phyloP scores from a whole-genome alignment of 257 asterid genomes.

The Voacanga thouarsii region DNA sequence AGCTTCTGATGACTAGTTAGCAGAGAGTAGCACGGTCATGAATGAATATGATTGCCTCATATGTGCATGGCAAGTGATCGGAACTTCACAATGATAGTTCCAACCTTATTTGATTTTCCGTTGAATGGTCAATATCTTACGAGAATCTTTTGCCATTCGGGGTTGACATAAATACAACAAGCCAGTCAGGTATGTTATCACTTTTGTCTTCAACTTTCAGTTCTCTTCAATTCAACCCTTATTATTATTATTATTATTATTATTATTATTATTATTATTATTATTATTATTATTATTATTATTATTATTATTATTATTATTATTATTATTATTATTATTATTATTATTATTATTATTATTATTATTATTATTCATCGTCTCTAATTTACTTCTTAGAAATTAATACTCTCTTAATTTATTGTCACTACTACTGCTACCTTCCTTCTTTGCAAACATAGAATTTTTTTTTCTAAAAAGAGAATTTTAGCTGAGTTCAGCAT shows the following conservation, averaged over 20 bases:
- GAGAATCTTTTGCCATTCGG: slow-evolving; percentile 66
- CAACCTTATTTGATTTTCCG: slow-evolving; percentile 50
- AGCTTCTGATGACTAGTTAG: not conserved
- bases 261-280: no score
- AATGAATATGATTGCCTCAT: slow-evolving; percentile 40
- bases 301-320: no score
- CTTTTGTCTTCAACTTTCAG: slow-evolving; percentile 19
- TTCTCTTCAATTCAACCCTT: not conserved
- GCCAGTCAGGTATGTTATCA: slow-evolving; percentile 27
- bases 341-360: no score
- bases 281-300: no score
- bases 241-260: no score
- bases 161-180: slow-evolving; percentile 40
- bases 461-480: no score
- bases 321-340: no score
- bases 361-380: no score
- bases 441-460: no score
- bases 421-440: no score
- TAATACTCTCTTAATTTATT: not conserved
- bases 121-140: slow-evolving; percentile 75
- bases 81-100: slow-evolving; percentile 29
- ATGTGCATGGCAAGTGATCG: slow-evolving; percentile 60
- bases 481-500: no score
- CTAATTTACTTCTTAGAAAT: not conserved
- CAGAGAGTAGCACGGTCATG: not conserved